These are phyloP conservation scores for Baorangia bicolor DNA, from an alignment of 768 basidiomycete species.

Conservation along the genomic window DNA sequence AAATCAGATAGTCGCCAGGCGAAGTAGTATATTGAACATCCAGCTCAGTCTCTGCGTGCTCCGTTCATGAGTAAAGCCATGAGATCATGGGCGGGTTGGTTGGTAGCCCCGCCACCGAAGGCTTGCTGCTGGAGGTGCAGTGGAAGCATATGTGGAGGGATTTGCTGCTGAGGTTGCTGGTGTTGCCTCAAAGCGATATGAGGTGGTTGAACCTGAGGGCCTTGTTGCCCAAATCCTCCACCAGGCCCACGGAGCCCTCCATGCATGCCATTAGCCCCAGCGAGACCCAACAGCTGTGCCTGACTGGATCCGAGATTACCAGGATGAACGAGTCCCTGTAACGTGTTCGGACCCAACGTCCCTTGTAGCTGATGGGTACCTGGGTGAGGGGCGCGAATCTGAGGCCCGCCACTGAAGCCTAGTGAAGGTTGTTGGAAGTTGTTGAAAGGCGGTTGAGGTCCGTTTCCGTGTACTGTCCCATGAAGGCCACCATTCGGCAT, in stretches of 20 bases:
- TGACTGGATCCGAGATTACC: slow-evolving; percentile 51
- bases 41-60: slow-evolving; percentile 57
- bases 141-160: slow-evolving; percentile 51
- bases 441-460: slow-evolving; percentile 51
- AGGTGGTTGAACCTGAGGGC: slow-evolving; percentile 31
- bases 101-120: slow-evolving; percentile 43
- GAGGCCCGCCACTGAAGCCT: slow-evolving; percentile 42
- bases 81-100: slow-evolving; percentile 67
- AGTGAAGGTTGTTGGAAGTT: slow-evolving; percentile 47
- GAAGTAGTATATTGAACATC: slow-evolving; percentile 14
- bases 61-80: slow-evolving; percentile 85
- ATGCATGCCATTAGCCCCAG: slow-evolving; percentile 44
- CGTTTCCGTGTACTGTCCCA: slow-evolving; percentile 45
- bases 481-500: slow-evolving; percentile 49
- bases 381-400: slow-evolving; percentile 53
- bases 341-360: slow-evolving; percentile 44
- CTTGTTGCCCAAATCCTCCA: slow-evolving; percentile 39
- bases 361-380: slow-evolving; percentile 48
- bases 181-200: slow-evolving; percentile 35
- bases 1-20: slow-evolving; percentile 13
- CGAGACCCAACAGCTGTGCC: slow-evolving; percentile 45
- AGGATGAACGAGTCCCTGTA: slow-evolving; percentile 54
- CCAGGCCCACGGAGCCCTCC: slow-evolving; percentile 48
- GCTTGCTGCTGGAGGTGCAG: slow-evolving; percentile 66
- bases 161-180: slow-evolving; percentile 45